Conservation (phyloP, 2,329 filamentous ascomycete genomes). For the Nothophaeocryptopus gaeumannii region DNA sequence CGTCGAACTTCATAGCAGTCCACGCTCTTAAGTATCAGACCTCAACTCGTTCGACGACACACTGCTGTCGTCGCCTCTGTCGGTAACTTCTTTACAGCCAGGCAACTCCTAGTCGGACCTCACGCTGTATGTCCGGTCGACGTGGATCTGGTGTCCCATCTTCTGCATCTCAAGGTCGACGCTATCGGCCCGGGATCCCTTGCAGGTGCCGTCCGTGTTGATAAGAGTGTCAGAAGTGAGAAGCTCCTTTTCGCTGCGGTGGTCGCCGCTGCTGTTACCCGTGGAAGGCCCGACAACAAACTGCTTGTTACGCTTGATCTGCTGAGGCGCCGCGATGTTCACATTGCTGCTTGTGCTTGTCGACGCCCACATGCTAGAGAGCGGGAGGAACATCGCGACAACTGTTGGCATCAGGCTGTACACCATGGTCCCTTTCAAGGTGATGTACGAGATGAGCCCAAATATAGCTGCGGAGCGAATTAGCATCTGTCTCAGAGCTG, state of each 20-base stretch:
- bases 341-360: slow-evolving; percentile 32
- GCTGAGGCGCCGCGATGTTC: slow-evolving; percentile 27
- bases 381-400: slow-evolving; percentile 61
- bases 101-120: slow-evolving; percentile 19
- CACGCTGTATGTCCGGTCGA: slow-evolving; percentile 26
- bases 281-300: slow-evolving; percentile 14
- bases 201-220: slow-evolving; percentile 16
- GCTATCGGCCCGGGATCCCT: slow-evolving; percentile 18
- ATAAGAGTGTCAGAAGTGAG: slow-evolving; percentile 25
- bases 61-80: slow-evolving; percentile 5
- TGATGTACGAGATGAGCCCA: slow-evolving; percentile 55
- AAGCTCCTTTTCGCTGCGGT: slow-evolving; percentile 23
- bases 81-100: slow-evolving; percentile 1
- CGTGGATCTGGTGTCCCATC: slow-evolving; percentile 22
- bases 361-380: slow-evolving; percentile 65
- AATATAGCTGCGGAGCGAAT: slow-evolving; percentile 53
- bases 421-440: slow-evolving; percentile 50
- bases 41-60: slow-evolving; percentile 12
- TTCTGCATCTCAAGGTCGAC: slow-evolving; percentile 26
- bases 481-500: too few species aligned
- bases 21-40: too few species aligned
- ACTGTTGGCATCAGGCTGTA: slow-evolving; percentile 56
- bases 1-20: too few species aligned
- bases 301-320: slow-evolving; percentile 15
- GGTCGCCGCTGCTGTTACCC: slow-evolving; percentile 12